A percentile compares a stretch with the other conserved stretches of the same genome.
Conservation (phyloP, 163 green algal species). For the Scenedesmus sp. region DNA sequence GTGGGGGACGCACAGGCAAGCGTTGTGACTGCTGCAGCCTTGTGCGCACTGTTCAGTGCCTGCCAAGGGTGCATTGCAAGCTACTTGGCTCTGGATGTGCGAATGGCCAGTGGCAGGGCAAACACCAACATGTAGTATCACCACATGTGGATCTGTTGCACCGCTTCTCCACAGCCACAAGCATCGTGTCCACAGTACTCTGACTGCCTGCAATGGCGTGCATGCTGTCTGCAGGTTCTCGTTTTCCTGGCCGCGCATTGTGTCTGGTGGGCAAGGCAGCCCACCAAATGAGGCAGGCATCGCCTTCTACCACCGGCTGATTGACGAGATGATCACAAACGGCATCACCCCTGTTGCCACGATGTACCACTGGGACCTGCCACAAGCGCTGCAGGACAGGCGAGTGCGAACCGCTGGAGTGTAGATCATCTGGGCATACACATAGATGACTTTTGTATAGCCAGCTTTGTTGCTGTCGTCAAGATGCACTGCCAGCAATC, state of each 20-base stretch:
- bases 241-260: slow-evolving; percentile 50
- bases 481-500: no score
- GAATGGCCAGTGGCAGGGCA: no score
- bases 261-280: slow-evolving; percentile 16
- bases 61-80: no score
- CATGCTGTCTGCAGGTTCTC: slow-evolving; percentile 37
- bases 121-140: no score
- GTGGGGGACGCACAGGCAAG: no score
- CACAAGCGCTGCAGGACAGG: slow-evolving; percentile 27
- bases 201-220: not conserved
- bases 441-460: no score
- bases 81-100: no score
- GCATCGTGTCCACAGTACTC: not conserved
- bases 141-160: no score
- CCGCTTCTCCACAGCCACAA: not conserved
- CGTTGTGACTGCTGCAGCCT: no score
- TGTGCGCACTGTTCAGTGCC: no score
- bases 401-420: not conserved
- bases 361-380: slow-evolving; percentile 56
- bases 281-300: slow-evolving; percentile 67
- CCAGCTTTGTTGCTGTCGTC: no score
- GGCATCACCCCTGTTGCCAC: slow-evolving; percentile 75
- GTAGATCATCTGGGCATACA: not conserved
- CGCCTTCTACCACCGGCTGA: slow-evolving; percentile 68
- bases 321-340: slow-evolving; percentile 69